Base-by-base conservation (phyloP, 2,329 filamentous ascomycete genomes). In the Trichoderma sp. region DNA sequence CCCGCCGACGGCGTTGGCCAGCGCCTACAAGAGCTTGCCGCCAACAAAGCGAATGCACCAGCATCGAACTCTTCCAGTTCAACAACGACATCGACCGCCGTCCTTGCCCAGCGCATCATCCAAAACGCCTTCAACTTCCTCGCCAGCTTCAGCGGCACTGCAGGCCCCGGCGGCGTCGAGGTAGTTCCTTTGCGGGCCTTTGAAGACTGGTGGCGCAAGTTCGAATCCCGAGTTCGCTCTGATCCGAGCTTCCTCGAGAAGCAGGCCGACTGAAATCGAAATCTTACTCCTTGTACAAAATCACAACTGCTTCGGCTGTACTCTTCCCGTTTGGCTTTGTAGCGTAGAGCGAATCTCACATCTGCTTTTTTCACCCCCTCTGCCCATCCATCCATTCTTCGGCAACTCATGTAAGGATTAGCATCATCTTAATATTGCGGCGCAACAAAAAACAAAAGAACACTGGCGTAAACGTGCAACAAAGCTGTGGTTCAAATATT, bases 71-170 rank as follows among this genome's bases (percentile, higher is more conserved):
- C 79, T 73, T 73, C 77, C 72, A 82, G 83, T 1, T 85, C 88
- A 2, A 34, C 47, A 2, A 43, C 47, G 6, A 36, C 71, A 30
- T 47, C 88, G n/a, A 96, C 94, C 0, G 90, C 93, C 74, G 84
- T 94, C 2, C 86, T 99, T 28, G 96, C 96, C 34, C 94, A 98
- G 82, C 87, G 93, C 74, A 98, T 99, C 76, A 98, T 99, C 77
- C 92, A 93, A 77, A 97, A 98, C 81, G 96, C 95, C 15, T 99
- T 98, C 82, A 98, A 99, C 82, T 98, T 97, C 80, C 85, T 99
- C 71, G 90, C 95, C 4, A 92, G 94, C 77, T 98, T 97, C 84
- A 93, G 92, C 72, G 89, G 90, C 47, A 87, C 87, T 71, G 85
- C 85, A 2, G 86, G 86, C 3, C 83, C 84, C 30, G 87, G 85